Conservation (phyloP, 257 asterid genomes). For the Asclepias syriaca region DNA sequence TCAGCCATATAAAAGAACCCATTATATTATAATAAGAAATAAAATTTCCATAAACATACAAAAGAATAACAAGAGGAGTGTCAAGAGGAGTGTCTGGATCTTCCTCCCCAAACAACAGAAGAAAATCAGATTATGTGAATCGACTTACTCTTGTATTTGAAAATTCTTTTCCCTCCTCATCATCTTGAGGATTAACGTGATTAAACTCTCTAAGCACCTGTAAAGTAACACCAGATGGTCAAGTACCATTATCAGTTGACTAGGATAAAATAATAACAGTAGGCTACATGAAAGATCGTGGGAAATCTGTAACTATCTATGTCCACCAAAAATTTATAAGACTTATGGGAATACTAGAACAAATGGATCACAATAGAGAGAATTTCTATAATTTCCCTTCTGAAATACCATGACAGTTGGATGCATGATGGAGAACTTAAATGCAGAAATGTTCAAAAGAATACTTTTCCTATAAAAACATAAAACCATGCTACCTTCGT, state of each 20-base stretch:
- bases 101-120: neutral
- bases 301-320: neutral
- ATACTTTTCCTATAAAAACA: neutral
- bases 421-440: neutral
- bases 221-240: constrained; percentile 17
- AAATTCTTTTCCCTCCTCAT: constrained; percentile 95
- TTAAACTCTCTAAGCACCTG: constrained; percentile 97
- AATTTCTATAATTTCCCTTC: neutral
- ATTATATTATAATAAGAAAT: constrained; percentile 13
- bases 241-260: neutral
- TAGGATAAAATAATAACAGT: neutral
- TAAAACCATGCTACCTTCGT: neutral
- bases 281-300: neutral
- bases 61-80: neutral
- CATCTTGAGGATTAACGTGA: constrained; percentile 96
- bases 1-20: constrained; percentile 26
- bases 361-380: neutral
- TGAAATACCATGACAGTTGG: neutral
- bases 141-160: constrained; percentile 70
- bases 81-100: neutral
- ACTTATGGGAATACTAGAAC: neutral
- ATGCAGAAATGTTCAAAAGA: neutral
- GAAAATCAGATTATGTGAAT: neutral
- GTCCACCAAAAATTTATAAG: neutral
- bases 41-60: neutral